Base-by-base conservation (phyloP, 345 rosid genomes). In the Pseudoturritis turrita region DNA sequence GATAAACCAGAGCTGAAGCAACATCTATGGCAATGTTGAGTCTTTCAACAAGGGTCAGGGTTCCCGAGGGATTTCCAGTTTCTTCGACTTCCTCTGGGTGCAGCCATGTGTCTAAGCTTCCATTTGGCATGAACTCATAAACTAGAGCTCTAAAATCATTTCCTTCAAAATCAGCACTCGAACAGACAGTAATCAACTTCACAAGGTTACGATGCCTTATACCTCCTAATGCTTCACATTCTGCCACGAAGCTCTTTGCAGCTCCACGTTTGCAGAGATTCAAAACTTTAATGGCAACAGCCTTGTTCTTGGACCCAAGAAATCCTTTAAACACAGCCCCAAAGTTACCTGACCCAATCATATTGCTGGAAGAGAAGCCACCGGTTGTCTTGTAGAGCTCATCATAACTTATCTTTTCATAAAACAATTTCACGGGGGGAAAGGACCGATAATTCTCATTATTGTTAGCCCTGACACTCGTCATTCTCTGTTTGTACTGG, bases 151-250 rank as follows among this genome's bases (percentile, higher is more conserved):
- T 41, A 10, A 63, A 78, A 10, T 57, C 17, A 10, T 74, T 57
- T 29, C 86, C 83, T 33, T 41, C 4, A 22, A 7, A 76, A 51
- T 78, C 82, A 1, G 46, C 3, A 75, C 78, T 79, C 0, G 77
- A 79, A 60, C 84, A 83, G 7, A 45, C 64, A 1, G 86, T 74
- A 9, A 83, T 3, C 22, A 84, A 10, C 53, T 75, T 77, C 28
- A 83, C 50, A 10, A 87, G 86, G 56, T 87, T 83, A 4, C 84
- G 57, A 52, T 80, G 87, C 23, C 80, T 63, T 26, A 78, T 41
- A 9, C 35, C 79, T 40, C 50, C 21, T 19, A 87, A 44, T 0
- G 82, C 70, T 69, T 84, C 61, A 53, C 86, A 83, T 70, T 84
- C 87, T 11, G 83, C 81, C 15, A 81, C 8, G 26, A 83, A 87